These are phyloP conservation scores for Omphalotus olearius DNA, from an alignment of 1,284 basidiomycete genomes.

Conservation along the genomic window DNA sequence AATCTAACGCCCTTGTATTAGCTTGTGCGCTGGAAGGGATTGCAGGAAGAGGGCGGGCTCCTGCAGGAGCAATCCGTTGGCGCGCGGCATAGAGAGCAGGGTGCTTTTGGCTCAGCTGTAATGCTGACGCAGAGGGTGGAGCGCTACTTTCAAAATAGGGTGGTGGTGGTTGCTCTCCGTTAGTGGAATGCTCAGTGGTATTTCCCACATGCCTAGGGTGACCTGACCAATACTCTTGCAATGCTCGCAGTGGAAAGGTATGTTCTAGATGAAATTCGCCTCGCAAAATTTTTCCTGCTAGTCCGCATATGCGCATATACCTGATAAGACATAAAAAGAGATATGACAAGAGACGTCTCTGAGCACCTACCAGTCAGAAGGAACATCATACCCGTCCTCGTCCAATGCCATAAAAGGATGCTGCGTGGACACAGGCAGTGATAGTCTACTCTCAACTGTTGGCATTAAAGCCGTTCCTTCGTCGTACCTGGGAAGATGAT, in stretches of 20 bases:
- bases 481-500: slow-evolving; percentile 51
- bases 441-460: slow-evolving; percentile 49
- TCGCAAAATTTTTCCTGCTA: slow-evolving; percentile 60
- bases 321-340: slow-evolving; percentile 23
- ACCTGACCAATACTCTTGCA: not conserved
- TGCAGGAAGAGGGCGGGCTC: not conserved
- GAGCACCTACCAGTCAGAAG: slow-evolving; percentile 60
- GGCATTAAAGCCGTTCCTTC: slow-evolving; percentile 77
- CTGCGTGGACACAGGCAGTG: slow-evolving; percentile 53
- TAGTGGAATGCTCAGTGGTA: not conserved
- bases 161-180: not conserved
- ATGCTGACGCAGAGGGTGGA: not conserved
- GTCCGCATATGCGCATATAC: slow-evolving; percentile 76
- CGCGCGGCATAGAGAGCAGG: not conserved
- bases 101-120: too few species aligned
- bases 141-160: not conserved
- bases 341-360: not conserved
- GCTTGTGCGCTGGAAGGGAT: not conserved
- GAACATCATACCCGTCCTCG: slow-evolving; percentile 65
- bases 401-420: slow-evolving; percentile 63
- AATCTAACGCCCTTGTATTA: too few species aligned
- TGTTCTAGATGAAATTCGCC: slow-evolving; percentile 31
- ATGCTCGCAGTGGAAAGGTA: not conserved
- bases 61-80: not conserved
- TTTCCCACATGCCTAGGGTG: not conserved